phyloP scores from a whole-genome alignment of 768 basidiomycete species.

The Strobilomyces echinocephalus region DNA sequence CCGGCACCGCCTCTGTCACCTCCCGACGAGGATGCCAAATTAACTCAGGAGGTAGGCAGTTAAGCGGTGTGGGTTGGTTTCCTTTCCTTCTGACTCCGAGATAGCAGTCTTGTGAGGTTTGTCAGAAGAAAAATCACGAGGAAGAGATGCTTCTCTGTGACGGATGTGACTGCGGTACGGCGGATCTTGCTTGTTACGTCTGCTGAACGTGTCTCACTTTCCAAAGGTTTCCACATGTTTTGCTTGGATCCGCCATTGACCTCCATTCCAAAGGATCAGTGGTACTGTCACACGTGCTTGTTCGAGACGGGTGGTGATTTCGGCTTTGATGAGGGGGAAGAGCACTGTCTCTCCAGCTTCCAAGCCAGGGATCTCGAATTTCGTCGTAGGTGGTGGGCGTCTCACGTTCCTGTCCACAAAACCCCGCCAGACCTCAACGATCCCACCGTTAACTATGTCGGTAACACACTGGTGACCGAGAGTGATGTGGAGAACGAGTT shows the following conservation, averaged over 20 bases:
- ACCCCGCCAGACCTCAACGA: conserved; percentile 38
- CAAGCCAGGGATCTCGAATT: conserved; percentile 89
- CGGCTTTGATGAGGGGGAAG: conserved; percentile 97
- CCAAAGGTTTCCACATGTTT: conserved; percentile 89
- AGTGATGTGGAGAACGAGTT: conserved; percentile 93
- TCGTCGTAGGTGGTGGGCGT: conserved; percentile 81
- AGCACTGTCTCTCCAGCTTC: conserved; percentile 88
- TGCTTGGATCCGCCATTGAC: conserved; percentile 90
- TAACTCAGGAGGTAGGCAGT: conserved; percentile 48
- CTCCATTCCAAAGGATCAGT: conserved; percentile 86
- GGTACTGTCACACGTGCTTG: conserved; percentile 93
- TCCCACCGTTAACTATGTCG: conserved; percentile 51
- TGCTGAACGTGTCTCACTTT: conserved; percentile 14
- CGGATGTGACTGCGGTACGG: conserved; percentile 73
- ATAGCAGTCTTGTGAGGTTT: conserved; percentile 89
- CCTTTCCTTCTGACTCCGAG: conserved; percentile 21
- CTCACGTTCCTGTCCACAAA: conserved; percentile 53
- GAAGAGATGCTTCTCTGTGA: conserved; percentile 92
- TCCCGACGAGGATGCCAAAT: conserved; percentile 37
- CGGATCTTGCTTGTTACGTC: conserved; percentile 12
- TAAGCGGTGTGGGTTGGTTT: conserved; percentile 12
- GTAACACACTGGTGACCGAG: conserved; percentile 71
- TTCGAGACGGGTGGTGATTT: conserved; percentile 92
- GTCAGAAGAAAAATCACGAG: conserved; percentile 81
- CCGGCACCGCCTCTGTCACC: conserved; percentile 21